Evolutionary conservation across 164 flowering plant genomes (phyloP).

Genomic region (Annona cherimola): DNA sequence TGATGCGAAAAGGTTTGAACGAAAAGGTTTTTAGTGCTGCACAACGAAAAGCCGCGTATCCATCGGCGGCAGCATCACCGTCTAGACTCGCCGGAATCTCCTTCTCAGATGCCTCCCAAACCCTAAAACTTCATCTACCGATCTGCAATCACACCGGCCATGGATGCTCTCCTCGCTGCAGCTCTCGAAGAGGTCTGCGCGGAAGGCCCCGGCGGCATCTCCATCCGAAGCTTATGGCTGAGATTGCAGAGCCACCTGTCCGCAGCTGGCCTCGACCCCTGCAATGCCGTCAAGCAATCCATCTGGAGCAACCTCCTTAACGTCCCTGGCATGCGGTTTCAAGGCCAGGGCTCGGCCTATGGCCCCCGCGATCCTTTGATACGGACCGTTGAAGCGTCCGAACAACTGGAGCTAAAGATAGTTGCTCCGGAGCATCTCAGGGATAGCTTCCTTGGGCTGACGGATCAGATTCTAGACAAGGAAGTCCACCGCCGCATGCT

Average conservation of each 20-base stretch:
- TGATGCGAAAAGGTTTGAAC: too few relatives aligned
- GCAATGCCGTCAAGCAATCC: conserved; percentile 36
- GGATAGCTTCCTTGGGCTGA: conserved; percentile 65
- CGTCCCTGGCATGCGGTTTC: conserved; percentile 47
- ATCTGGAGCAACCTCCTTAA: conserved; percentile 43
- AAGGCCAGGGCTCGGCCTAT: conserved; percentile 1
- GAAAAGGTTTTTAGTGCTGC: too few relatives aligned
- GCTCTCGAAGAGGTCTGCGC: conserved; percentile 78
- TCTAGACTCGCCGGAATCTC: not conserved
- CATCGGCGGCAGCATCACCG: not conserved
- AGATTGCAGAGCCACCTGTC: conserved; percentile 29
- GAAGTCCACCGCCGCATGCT: conserved; percentile 44
- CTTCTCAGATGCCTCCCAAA: not conserved
- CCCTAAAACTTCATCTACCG: not conserved
- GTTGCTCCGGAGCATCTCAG: conserved; percentile 55
- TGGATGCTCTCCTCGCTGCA: conserved; percentile 61
- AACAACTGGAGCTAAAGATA: conserved; percentile 39
- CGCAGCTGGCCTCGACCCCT: conserved; percentile 36
- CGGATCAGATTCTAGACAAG: conserved; percentile 45
- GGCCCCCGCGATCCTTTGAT: conserved; percentile 20
- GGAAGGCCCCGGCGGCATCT: conserved; percentile 39
- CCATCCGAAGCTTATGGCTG: conserved; percentile 44
- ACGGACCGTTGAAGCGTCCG: conserved; percentile 41
- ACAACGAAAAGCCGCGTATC: too few relatives aligned
- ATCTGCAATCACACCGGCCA: conserved; percentile 9